Conservation (phyloP, 352 stramenopile genomes). For the Phytophthora chlamydospora region DNA sequence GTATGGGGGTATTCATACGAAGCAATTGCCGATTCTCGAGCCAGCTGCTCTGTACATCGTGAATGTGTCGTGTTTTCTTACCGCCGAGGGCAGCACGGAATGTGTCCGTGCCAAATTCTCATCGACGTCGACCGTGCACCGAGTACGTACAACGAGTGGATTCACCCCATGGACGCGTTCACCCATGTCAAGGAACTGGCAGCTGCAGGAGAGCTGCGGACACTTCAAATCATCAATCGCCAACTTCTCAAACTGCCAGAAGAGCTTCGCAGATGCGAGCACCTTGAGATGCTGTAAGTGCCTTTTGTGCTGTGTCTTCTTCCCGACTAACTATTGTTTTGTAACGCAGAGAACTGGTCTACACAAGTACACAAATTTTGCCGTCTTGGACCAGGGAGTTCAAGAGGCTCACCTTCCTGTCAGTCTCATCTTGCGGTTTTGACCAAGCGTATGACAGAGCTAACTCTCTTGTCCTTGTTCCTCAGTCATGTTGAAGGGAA, state of each 20-base stretch:
- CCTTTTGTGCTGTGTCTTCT: too few relatives aligned
- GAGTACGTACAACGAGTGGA: conserved; percentile 15
- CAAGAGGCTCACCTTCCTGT: conserved; percentile 25
- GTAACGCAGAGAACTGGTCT: conserved; percentile 6
- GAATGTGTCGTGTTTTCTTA: conserved; percentile 16
- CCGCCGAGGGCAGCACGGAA: neutral
- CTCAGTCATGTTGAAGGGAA: conserved; percentile 12
- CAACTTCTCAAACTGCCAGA: conserved; percentile 4
- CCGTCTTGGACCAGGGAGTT: conserved; percentile 18
- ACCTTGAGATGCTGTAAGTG: conserved; percentile 18
- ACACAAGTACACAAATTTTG: conserved; percentile 16
- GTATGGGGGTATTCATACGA: neutral
- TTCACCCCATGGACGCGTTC: conserved; percentile 8
- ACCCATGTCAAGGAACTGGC: conserved; percentile 12
- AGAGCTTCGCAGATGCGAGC: conserved; percentile 8
- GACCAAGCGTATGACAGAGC: neutral
- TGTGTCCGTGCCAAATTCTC: conserved; percentile 11
- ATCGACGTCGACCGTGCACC: conserved; percentile 18
- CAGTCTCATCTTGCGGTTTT: neutral
- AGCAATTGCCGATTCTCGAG: neutral
- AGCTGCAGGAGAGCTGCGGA: conserved; percentile 14
- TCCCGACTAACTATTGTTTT: too few relatives aligned
- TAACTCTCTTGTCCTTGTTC: neutral
- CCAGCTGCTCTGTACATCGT: conserved; percentile 1
- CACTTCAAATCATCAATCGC: conserved; percentile 27